Percentiles rank a stretch among this genome's conserved stretches.
These are phyloP conservation scores for Pyrus betulifolia DNA, from an alignment of 306 rosid genomes.

Conservation along the genomic window DNA sequence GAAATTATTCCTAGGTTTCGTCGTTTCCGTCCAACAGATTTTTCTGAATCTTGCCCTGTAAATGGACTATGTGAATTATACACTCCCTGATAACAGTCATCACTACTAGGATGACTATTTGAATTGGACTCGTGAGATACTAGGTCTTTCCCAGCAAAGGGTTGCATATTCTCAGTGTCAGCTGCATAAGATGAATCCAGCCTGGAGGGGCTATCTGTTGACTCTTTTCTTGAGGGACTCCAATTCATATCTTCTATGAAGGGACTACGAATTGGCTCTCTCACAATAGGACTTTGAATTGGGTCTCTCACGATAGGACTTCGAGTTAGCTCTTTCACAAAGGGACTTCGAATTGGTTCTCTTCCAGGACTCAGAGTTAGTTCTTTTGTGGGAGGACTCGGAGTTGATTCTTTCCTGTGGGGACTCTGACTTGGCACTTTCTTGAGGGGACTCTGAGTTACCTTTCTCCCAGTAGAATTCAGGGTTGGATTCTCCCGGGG, in stretches of 20 bases:
- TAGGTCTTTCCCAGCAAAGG: conserved; percentile 7
- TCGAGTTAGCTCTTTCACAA: background rate
- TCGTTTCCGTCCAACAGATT: conserved; percentile 51
- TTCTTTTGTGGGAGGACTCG: conserved; percentile 23
- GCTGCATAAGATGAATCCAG: conserved; percentile 24
- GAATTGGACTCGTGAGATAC: conserved; percentile 24
- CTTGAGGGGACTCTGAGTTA: background rate
- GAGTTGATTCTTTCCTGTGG: conserved; percentile 18
- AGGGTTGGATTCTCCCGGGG: conserved; percentile 7
- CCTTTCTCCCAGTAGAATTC: background rate
- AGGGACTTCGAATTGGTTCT: conserved; percentile 19
- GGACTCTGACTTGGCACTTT: conserved; percentile 20
- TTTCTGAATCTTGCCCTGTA: conserved; percentile 20
- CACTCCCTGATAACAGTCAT: conserved; percentile 15
- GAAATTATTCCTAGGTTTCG: conserved; percentile 23
- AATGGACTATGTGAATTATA: conserved; percentile 30
- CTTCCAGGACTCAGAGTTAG: conserved; percentile 21
- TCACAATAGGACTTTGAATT: conserved; percentile 16
- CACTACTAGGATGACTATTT: conserved; percentile 23
- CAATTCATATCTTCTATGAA: conserved; percentile 6
- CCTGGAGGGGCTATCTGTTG: conserved; percentile 27
- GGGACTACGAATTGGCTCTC: conserved; percentile 20
- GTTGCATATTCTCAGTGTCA: conserved; percentile 13
- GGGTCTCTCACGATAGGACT: conserved; percentile 19
- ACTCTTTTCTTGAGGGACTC: conserved; percentile 21